Conservation (phyloP, 108 stramenopile genomes). For the Skeletonema potamos region DNA sequence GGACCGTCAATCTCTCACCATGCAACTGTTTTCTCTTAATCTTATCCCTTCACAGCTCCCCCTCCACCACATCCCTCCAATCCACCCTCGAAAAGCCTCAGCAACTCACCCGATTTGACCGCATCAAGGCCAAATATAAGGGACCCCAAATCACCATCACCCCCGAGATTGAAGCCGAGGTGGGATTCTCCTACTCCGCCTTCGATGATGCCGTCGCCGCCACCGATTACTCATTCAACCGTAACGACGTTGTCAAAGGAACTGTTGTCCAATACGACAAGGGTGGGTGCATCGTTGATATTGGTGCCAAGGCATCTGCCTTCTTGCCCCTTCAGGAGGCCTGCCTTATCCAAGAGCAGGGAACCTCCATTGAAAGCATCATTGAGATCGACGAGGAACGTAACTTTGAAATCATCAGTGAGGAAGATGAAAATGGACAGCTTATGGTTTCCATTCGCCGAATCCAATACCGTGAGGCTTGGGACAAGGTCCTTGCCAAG, state of each 20-base stretch:
- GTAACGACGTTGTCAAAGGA: slow-evolving; percentile 84
- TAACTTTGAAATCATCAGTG: slow-evolving; percentile 93
- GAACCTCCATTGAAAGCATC: slow-evolving; percentile 57
- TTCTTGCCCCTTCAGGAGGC: slow-evolving; percentile 89
- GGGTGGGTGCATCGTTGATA: slow-evolving; percentile 80
- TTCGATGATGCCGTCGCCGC: slow-evolving; percentile 75
- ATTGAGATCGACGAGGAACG: slow-evolving; percentile 77
- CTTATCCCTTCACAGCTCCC: background rate
- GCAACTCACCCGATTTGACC: slow-evolving; percentile 72
- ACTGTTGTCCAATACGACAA: slow-evolving; percentile 72
- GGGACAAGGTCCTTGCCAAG: slow-evolving; percentile 79
- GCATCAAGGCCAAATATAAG: slow-evolving; percentile 79
- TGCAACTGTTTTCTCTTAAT: background rate
- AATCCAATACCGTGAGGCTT: slow-evolving; percentile 91
- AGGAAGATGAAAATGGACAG: slow-evolving; percentile 93
- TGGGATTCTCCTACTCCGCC: slow-evolving; percentile 78
- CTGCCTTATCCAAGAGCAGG: slow-evolving; percentile 59
- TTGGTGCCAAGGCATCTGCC: slow-evolving; percentile 94
- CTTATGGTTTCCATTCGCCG: slow-evolving; percentile 84
- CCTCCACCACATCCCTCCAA: slow-evolving; percentile 7
- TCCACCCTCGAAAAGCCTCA: slow-evolving; percentile 10
- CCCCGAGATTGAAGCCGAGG: slow-evolving; percentile 31
- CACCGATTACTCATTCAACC: slow-evolving; percentile 81
- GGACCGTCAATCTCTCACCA: background rate
- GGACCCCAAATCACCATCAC: slow-evolving; percentile 46